phyloP scores from a whole-genome alignment of 805 yeast genomes.

The Candida arabinofermentans region DNA sequence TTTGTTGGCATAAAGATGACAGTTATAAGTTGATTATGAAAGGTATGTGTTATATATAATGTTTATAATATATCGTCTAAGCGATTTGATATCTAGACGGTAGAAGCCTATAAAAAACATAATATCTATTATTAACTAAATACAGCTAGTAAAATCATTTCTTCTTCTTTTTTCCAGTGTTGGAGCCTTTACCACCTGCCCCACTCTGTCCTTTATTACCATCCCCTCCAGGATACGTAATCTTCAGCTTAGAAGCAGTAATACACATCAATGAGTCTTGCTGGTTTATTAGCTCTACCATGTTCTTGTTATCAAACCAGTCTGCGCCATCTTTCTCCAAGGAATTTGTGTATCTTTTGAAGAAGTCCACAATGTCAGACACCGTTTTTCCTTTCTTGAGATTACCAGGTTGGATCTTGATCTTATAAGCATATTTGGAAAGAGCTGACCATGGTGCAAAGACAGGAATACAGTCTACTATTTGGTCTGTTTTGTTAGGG shows the following conservation, averaged over 20 bases:
- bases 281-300: constrained; percentile 53
- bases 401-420: constrained; percentile 74
- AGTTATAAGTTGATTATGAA: no score
- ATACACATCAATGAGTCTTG: constrained; percentile 63
- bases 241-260: constrained; percentile 69
- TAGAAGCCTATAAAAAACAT: no score
- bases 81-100: no score
- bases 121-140: no score
- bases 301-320: constrained; percentile 67
- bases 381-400: constrained; percentile 87
- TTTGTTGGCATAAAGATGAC: no score
- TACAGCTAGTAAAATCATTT: no score
- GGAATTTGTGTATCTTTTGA: constrained; percentile 35
- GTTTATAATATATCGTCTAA: no score
- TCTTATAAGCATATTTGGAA: constrained; percentile 70
- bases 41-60: not conserved
- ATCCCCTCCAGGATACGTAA: constrained; percentile 50
- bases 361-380: constrained; percentile 59
- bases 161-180: constrained; percentile 21
- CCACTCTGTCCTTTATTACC: constrained; percentile 15
- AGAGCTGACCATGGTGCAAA: constrained; percentile 93
- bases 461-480: constrained; percentile 69
- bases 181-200: constrained; percentile 1
- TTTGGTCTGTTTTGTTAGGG: constrained; percentile 46
- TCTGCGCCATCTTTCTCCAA: constrained; percentile 38